These are phyloP conservation scores for Canavalia ensiformis DNA, from an alignment of 306 rosid species.

Conservation along the genomic window DNA sequence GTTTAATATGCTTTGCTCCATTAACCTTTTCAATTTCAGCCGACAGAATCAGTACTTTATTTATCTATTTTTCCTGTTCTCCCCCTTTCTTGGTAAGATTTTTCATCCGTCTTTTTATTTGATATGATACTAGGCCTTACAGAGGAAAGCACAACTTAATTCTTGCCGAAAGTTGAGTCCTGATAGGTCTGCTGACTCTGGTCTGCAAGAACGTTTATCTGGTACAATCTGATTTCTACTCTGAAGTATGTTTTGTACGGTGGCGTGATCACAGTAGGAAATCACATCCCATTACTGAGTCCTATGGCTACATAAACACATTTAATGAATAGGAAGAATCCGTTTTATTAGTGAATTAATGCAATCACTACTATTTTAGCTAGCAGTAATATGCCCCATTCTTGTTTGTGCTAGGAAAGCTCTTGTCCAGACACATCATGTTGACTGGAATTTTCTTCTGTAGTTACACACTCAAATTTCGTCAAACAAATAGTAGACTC, in stretches of 20 bases:
- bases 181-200: slow-evolving; percentile 45
- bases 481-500: slow-evolving; percentile 23
- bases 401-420: not conserved
- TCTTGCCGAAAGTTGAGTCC: slow-evolving; percentile 52
- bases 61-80: not conserved
- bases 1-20: slow-evolving; percentile 32
- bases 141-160: slow-evolving; percentile 53
- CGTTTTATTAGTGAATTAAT: slow-evolving; percentile 23
- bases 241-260: slow-evolving; percentile 29
- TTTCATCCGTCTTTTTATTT: slow-evolving; percentile 28
- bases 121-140: slow-evolving; percentile 58
- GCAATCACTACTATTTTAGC: slow-evolving; percentile 10
- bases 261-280: slow-evolving; percentile 10
- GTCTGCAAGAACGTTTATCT: slow-evolving; percentile 55
- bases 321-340: not conserved
- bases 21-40: slow-evolving; percentile 37
- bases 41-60: slow-evolving; percentile 34
- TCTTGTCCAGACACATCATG: not conserved
- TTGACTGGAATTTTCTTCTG: slow-evolving; percentile 20
- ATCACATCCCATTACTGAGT: not conserved
- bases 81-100: not conserved
- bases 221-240: slow-evolving; percentile 56
- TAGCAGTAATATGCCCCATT: slow-evolving; percentile 17
- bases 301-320: slow-evolving; percentile 24
- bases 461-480: not conserved